These are phyloP conservation scores for Sistotremastrum suecicum DNA, from an alignment of 768 basidiomycete species.

Conservation along the genomic window DNA sequence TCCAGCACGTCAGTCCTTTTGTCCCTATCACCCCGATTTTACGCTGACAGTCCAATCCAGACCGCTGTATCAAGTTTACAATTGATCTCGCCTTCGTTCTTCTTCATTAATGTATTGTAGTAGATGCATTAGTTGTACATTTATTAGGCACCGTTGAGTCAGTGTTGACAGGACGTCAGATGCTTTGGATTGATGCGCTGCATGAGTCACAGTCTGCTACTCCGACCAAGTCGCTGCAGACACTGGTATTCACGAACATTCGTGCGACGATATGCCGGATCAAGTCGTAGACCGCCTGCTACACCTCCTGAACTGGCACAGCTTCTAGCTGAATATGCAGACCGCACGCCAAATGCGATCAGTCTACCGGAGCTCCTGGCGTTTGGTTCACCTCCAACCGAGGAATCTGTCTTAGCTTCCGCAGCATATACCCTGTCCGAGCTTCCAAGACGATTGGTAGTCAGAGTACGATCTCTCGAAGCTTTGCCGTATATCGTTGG, in stretches of 20 bases:
- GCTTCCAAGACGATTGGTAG: slow-evolving; percentile 63
- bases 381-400: slow-evolving; percentile 58
- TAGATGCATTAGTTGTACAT: not conserved
- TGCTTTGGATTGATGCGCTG: no score
- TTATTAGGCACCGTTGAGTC: no score
- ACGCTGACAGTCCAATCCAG: slow-evolving; percentile 23
- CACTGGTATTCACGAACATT: slow-evolving; percentile 26
- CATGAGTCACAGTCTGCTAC: no score
- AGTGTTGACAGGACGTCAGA: no score
- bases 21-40: slow-evolving; percentile 1
- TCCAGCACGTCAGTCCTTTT: slow-evolving; percentile 69
- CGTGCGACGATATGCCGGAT: slow-evolving; percentile 12
- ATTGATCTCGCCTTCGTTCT: slow-evolving; percentile 32
- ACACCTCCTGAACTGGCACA: slow-evolving; percentile 38
- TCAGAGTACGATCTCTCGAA: slow-evolving; percentile 61
- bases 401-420: slow-evolving; percentile 59
- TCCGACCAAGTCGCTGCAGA: no score
- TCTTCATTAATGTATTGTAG: slow-evolving; percentile 1
- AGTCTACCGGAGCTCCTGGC: slow-evolving; percentile 63
- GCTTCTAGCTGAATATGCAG: slow-evolving; percentile 48
- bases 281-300: slow-evolving; percentile 6
- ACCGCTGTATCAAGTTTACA: slow-evolving; percentile 88
- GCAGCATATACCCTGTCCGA: slow-evolving; percentile 61
- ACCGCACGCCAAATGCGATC: slow-evolving; percentile 50
- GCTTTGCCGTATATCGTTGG: slow-evolving; percentile 77